Evolutionary conservation across 2,329 filamentous ascomycete species (phyloP).

Genomic region (Fusarium phyllophilum): DNA sequence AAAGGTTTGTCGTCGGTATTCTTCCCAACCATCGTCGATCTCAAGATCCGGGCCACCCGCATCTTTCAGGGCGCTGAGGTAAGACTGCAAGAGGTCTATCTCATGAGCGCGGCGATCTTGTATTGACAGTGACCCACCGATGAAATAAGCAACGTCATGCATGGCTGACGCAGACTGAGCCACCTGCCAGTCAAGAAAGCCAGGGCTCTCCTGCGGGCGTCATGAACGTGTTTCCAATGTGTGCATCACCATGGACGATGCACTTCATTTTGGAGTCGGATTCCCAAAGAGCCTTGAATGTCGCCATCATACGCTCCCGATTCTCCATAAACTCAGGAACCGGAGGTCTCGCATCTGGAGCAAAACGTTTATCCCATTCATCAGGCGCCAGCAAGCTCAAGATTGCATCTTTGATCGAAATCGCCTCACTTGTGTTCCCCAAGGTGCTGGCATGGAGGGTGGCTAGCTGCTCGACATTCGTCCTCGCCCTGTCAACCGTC

Average conservation of each 20-base stretch:
- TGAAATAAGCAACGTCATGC: conserved; percentile 16
- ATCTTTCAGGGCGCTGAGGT: neutral
- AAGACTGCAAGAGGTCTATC: conserved; percentile 10
- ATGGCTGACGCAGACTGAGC: conserved; percentile 10
- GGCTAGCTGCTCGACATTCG: conserved; percentile 9
- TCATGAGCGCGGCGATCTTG: conserved; percentile 12
- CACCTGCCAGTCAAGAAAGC: conserved; percentile 25
- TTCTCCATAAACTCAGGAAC: neutral
- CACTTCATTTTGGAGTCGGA: conserved; percentile 2
- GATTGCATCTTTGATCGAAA: conserved; percentile 3
- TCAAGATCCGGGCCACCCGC: neutral
- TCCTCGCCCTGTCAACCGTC: neutral
- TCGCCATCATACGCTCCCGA: neutral
- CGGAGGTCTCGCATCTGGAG: neutral
- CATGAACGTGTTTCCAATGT: conserved; percentile 14
- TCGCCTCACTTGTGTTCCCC: neutral
- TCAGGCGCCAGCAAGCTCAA: neutral
- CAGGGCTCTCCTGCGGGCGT: conserved; percentile 1
- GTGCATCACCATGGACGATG: conserved; percentile 10
- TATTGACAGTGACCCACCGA: neutral
- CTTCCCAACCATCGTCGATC: conserved; percentile 2
- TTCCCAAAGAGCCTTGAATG: conserved; percentile 1
- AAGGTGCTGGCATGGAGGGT: conserved; percentile 19
- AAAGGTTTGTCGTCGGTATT: conserved; percentile 18
- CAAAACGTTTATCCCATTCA: conserved; percentile 12